Evolutionary conservation across 2,329 filamentous ascomycete species (phyloP).

Genomic region (Colletotrichum sojae): DNA sequence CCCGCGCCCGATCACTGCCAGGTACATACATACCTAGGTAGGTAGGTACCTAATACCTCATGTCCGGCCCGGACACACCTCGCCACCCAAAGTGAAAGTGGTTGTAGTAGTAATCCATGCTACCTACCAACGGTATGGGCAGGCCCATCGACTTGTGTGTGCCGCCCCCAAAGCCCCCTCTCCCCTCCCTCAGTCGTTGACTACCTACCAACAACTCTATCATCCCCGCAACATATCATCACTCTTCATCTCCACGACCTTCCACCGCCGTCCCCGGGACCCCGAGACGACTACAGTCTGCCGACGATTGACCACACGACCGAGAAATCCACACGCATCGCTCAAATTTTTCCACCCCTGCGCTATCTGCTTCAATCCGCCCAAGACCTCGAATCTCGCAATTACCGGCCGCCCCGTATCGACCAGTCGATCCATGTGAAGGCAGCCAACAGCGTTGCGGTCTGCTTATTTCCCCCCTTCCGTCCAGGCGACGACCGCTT

Average conservation of each 20-base stretch:
- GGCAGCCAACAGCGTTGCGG: background rate
- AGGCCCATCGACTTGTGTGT: slow-evolving; percentile 13
- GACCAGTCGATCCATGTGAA: slow-evolving; percentile 10
- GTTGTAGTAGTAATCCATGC: no score
- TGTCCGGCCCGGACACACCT: no score
- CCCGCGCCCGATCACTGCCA: no score
- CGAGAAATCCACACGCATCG: background rate
- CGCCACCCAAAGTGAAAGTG: no score
- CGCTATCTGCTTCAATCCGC: background rate
- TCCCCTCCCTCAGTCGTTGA: slow-evolving; percentile 28
- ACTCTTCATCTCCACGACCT: slow-evolving; percentile 18
- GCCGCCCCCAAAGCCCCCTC: slow-evolving; percentile 12
- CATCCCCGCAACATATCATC: slow-evolving; percentile 33
- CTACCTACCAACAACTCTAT: slow-evolving; percentile 20
- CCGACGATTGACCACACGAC: slow-evolving; percentile 3
- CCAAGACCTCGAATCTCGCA: background rate
- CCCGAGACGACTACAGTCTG: background rate
- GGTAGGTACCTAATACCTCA: no score
- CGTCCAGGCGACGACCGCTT: background rate
- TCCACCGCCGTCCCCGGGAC: slow-evolving; percentile 15
- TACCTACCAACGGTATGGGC: background rate
- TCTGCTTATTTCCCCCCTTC: background rate
- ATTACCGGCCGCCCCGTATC: background rate
- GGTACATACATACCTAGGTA: no score
- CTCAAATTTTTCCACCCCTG: background rate